phyloP scores from a whole-genome alignment of 225 moss, liverwort and hornwort genomes.

The Sphagnum contortum region DNA sequence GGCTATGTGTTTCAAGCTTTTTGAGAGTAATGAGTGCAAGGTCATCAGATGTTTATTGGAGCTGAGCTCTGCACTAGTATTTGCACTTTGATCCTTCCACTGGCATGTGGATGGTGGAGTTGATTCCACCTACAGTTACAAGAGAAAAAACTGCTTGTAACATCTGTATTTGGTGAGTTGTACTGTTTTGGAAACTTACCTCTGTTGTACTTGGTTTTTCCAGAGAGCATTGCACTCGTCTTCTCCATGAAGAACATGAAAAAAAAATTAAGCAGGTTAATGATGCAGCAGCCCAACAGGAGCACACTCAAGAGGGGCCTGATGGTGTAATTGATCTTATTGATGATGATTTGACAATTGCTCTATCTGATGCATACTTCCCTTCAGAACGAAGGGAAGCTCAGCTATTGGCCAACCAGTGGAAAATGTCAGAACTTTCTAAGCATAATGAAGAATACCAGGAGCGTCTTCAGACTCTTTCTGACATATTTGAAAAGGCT shows the following conservation, averaged over 20 bases:
- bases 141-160: no score
- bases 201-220: background rate
- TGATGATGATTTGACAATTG: slow-evolving; percentile 22
- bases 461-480: slow-evolving; percentile 32
- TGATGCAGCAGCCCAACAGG: slow-evolving; percentile 15
- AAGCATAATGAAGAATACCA: slow-evolving; percentile 40
- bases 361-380: slow-evolving; percentile 26
- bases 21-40: slow-evolving; percentile 8
- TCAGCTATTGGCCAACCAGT: slow-evolving; percentile 31
- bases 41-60: slow-evolving; percentile 2
- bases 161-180: no score
- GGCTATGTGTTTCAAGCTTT: background rate
- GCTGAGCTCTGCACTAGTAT: no score
- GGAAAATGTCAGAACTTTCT: slow-evolving; percentile 41
- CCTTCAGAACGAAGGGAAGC: slow-evolving; percentile 30
- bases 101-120: no score
- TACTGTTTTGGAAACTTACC: background rate
- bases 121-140: no score
- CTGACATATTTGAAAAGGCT: slow-evolving; percentile 48
- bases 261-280: slow-evolving; percentile 24
- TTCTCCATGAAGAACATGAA: slow-evolving; percentile 35
- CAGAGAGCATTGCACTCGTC: slow-evolving; percentile 22
- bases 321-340: slow-evolving; percentile 22
- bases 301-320: slow-evolving; percentile 9
- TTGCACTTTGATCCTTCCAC: no score